Conservation (phyloP, 202 grass and related monocot species). For the Tripidium arundinaceum region DNA sequence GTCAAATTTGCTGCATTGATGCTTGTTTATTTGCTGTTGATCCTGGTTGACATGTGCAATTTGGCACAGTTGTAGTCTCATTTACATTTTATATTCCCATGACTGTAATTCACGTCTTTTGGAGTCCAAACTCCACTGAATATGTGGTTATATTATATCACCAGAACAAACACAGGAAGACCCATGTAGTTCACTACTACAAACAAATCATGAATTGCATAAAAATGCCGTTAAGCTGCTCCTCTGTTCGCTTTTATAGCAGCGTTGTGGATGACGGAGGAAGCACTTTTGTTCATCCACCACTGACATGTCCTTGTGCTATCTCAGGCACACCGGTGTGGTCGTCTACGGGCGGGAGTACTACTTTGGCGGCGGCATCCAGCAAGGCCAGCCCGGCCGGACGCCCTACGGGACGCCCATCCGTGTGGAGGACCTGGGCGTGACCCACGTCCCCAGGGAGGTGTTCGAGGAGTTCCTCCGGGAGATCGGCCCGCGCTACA, state of each 20-base stretch:
- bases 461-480: conserved; percentile 64
- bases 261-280: too few relatives aligned
- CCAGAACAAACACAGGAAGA: not conserved
- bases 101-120: too few relatives aligned
- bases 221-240: not conserved
- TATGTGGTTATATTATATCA: not conserved
- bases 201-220: too few relatives aligned
- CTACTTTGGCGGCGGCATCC: conserved; percentile 81
- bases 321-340: conserved; percentile 71
- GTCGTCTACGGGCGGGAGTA: conserved; percentile 80
- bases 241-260: too few relatives aligned
- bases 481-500: conserved; percentile 65
- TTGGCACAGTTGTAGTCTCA: too few relatives aligned
- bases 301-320: not conserved
- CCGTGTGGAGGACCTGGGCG: conserved; percentile 49
- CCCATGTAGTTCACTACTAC: too few relatives aligned
- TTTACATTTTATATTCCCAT: not conserved
- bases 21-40: too few relatives aligned
- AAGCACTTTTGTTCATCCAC: not conserved
- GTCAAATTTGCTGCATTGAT: too few relatives aligned
- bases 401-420: conserved; percentile 64
- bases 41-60: too few relatives aligned
- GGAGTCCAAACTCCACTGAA: too few relatives aligned
- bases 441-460: conserved; percentile 54
- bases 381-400: conserved; percentile 45